phyloP scores from a whole-genome alignment of 495 filamentous ascomycete genomes.

The Penicillium mononematosum region DNA sequence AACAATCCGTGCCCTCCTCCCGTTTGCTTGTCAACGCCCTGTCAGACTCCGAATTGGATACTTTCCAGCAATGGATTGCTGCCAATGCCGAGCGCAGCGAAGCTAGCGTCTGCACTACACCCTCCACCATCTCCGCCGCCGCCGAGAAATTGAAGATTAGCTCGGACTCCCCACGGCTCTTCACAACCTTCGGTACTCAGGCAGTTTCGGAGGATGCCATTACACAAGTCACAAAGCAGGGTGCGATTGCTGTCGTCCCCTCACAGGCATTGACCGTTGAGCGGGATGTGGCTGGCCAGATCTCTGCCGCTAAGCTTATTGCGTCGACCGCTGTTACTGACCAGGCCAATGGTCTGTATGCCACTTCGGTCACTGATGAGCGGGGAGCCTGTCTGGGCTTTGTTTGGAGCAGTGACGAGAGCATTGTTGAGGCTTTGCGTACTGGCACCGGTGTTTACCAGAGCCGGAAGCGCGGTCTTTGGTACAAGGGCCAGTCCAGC shows the following conservation, averaged over 20 bases:
- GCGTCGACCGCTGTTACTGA: conserved; percentile 72
- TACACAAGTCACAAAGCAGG: conserved; percentile 54
- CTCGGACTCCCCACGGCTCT: conserved; percentile 40
- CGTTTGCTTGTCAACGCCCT: conserved; percentile 53
- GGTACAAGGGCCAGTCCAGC: conserved; percentile 95
- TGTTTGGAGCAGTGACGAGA: conserved; percentile 91
- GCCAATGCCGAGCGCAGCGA: conserved; percentile 52
- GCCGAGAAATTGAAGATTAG: conserved; percentile 42
- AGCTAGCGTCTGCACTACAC: conserved; percentile 51
- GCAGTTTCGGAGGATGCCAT: conserved; percentile 44
- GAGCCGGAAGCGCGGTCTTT: conserved; percentile 88
- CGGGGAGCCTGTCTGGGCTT: conserved; percentile 79
- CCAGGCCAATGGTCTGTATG: conserved; percentile 76
- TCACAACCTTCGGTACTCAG: conserved; percentile 33
- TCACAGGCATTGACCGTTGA: conserved; percentile 66
- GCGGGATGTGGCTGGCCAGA: conserved; percentile 51
- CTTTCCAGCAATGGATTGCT: conserved; percentile 39
- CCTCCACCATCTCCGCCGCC: conserved; percentile 51
- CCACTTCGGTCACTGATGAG: conserved; percentile 88
- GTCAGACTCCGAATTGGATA: conserved; percentile 36
- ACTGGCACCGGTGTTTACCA: conserved; percentile 94
- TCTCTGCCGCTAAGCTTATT: conserved; percentile 68
- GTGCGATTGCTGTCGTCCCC: conserved; percentile 76
- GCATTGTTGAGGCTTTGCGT: conserved; percentile 77
- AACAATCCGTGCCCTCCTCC: conserved; percentile 56